A percentile compares a stretch with the other conserved stretches of the same genome.
Evolutionary conservation across 2,329 filamentous ascomycete genomes (phyloP).

Genomic region (Rachicladosporium sp.): DNA sequence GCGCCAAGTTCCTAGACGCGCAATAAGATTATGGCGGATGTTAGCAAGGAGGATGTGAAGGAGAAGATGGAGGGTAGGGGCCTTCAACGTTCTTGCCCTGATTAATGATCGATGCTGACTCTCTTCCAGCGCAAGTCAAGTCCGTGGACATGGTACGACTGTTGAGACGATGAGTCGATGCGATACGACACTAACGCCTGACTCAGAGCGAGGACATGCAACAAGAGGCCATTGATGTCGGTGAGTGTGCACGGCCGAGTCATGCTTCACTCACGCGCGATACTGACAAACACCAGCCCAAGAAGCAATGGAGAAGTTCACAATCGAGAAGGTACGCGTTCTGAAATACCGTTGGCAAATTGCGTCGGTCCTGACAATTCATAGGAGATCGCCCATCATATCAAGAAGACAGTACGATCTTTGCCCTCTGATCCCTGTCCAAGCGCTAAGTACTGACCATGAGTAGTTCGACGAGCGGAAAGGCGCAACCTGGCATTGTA

Average conservation of each 20-base stretch:
- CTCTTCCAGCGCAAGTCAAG: slow-evolving; percentile 73
- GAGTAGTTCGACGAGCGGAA: slow-evolving; percentile 90
- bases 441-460: slow-evolving; percentile 4
- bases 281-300: slow-evolving; percentile 39
- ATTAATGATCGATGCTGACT: slow-evolving; percentile 6
- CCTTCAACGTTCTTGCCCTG: too few species aligned
- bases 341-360: slow-evolving; percentile 1
- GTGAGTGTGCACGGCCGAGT: slow-evolving; percentile 41
- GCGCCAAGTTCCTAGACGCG: too few species aligned
- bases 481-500: slow-evolving; percentile 98
- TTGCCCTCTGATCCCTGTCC: neutral
- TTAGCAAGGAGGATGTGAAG: slow-evolving; percentile 18
- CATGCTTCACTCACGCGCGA: neutral
- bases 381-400: slow-evolving; percentile 88
- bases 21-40: too few species aligned
- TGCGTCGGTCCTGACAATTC: neutral
- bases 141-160: slow-evolving; percentile 86
- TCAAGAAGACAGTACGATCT: slow-evolving; percentile 69
- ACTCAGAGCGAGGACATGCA: slow-evolving; percentile 94
- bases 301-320: slow-evolving; percentile 59
- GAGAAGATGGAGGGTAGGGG: slow-evolving; percentile 59
- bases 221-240: slow-evolving; percentile 85
- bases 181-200: neutral
- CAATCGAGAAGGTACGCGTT: slow-evolving; percentile 53
- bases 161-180: too few species aligned